phyloP scores from a whole-genome alignment of 1,284 basidiomycete species.

The Rhodotorula sp. region DNA sequence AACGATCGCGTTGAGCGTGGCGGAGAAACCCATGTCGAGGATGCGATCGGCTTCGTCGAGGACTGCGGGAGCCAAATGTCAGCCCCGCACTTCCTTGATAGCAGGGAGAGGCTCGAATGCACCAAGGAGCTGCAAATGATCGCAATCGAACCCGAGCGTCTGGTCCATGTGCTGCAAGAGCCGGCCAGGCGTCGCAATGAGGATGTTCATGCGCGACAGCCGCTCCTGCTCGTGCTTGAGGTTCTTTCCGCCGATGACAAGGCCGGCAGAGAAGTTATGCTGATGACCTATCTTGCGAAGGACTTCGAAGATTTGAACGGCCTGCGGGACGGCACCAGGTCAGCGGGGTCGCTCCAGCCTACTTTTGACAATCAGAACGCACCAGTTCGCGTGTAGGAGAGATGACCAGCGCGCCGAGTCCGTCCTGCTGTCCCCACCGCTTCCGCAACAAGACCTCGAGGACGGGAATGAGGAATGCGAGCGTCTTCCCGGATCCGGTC shows the following conservation, averaged over 20 bases:
- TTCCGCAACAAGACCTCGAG: slow-evolving; percentile 70
- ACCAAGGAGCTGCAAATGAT: slow-evolving; percentile 88
- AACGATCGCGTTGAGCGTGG: slow-evolving; percentile 84
- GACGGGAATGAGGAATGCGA: slow-evolving; percentile 75
- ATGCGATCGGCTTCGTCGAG: slow-evolving; percentile 97
- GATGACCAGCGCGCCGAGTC: slow-evolving; percentile 87
- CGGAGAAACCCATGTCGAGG: slow-evolving; percentile 91
- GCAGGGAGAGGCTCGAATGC: slow-evolving; percentile 44
- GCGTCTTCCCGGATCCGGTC: slow-evolving; percentile 79
- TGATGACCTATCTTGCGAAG: slow-evolving; percentile 84
- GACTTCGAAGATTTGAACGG: slow-evolving; percentile 96
- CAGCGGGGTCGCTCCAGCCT: background rate
- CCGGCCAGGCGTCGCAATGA: slow-evolving; percentile 93
- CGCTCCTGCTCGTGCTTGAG: slow-evolving; percentile 85
- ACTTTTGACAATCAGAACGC: slow-evolving; percentile 41
- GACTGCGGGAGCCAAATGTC: slow-evolving; percentile 55
- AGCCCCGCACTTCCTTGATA: no score
- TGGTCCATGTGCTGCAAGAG: slow-evolving; percentile 97
- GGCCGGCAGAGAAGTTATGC: slow-evolving; percentile 88
- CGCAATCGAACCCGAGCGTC: slow-evolving; percentile 88
- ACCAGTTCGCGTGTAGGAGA: slow-evolving; percentile 93
- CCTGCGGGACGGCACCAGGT: slow-evolving; percentile 54
- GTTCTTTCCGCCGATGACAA: slow-evolving; percentile 96
- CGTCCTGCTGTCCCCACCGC: slow-evolving; percentile 77
- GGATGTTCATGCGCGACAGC: slow-evolving; percentile 89